Evolutionary conservation across 306 rosid genomes (phyloP).

Genomic region (Crotalaria pallida): DNA sequence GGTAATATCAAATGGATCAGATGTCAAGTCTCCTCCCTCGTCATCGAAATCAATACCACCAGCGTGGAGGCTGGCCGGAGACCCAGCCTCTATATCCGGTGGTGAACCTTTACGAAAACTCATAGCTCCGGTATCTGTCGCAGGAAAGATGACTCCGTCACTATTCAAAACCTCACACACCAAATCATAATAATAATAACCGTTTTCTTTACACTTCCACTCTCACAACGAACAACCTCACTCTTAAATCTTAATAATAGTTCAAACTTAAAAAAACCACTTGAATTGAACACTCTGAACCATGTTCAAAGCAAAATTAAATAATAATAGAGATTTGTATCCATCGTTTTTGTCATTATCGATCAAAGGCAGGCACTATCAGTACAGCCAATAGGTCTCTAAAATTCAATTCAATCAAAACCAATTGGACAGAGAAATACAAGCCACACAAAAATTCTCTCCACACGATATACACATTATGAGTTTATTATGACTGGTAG

Average conservation of each 20-base stretch:
- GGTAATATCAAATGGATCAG: conserved; percentile 48
- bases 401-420: neutral
- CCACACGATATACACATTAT: neutral
- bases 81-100: conserved; percentile 52
- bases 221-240: neutral
- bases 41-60: conserved; percentile 36
- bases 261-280: neutral
- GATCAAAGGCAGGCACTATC: neutral
- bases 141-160: conserved; percentile 86
- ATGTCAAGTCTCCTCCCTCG: conserved; percentile 14
- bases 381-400: neutral
- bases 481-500: too few species aligned
- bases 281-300: neutral
- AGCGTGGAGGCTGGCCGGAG: conserved; percentile 6
- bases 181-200: neutral
- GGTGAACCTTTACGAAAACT: conserved; percentile 37
- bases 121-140: conserved; percentile 61
- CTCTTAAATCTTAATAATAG: neutral
- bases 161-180: neutral
- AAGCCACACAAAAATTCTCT: neutral
- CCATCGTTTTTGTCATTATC: neutral
- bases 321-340: neutral
- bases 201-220: neutral
- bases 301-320: neutral
- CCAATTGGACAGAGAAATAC: neutral